Evolutionary conservation across 2,329 filamentous ascomycete species (phyloP).

Genomic region (Aureobasidium sp.): DNA sequence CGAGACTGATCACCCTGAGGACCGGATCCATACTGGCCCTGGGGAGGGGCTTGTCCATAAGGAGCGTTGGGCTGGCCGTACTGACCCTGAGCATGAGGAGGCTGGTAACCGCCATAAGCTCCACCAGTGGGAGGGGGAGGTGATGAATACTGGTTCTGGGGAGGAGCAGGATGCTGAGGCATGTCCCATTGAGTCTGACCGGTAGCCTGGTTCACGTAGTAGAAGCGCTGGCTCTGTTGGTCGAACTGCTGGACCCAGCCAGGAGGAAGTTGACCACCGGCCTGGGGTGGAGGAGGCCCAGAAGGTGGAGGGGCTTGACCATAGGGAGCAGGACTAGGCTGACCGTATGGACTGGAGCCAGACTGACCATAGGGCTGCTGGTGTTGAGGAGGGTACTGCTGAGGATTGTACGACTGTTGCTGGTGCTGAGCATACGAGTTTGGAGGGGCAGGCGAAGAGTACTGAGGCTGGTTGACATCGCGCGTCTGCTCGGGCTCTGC

Average conservation of each 20-base stretch:
- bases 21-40: background rate
- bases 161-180: slow-evolving; percentile 31
- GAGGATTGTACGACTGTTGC: slow-evolving; percentile 18
- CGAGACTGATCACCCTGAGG: slow-evolving; percentile 1
- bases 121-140: slow-evolving; percentile 7
- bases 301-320: slow-evolving; percentile 21
- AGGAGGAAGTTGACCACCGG: slow-evolving; percentile 44
- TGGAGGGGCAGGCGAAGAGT: slow-evolving; percentile 8
- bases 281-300: slow-evolving; percentile 18
- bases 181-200: slow-evolving; percentile 58
- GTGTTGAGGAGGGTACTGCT: slow-evolving; percentile 8
- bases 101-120: slow-evolving; percentile 16
- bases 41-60: background rate
- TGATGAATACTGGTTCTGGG: slow-evolving; percentile 3
- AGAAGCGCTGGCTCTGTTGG: slow-evolving; percentile 52
- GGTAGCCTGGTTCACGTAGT: slow-evolving; percentile 54
- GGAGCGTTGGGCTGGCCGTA: slow-evolving; percentile 2
- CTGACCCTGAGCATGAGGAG: slow-evolving; percentile 19
- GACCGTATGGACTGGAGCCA: slow-evolving; percentile 15
- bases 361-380: background rate
- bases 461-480: background rate
- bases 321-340: slow-evolving; percentile 16
- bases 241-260: slow-evolving; percentile 60
- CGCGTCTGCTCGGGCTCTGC: slow-evolving; percentile 1
- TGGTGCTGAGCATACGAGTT: slow-evolving; percentile 19